Base-by-base conservation (phyloP, 805 yeast genomes). In the Kazachstania psychrophila region DNA sequence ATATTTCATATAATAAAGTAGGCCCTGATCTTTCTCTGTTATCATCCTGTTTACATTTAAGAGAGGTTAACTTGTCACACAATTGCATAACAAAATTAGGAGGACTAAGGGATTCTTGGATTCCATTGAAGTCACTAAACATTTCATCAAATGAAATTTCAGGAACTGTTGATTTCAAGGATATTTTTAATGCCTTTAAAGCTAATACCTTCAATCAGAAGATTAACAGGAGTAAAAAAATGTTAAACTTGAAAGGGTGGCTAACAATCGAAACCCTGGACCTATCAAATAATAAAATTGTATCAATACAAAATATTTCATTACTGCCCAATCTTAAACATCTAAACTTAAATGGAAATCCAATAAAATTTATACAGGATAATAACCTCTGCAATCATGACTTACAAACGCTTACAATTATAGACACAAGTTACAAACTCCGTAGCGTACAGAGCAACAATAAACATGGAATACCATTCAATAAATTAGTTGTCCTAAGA, bases 161-260 rank as follows among this genome's bases (percentile, higher is more conserved):
- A n/a, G 58, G 57, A 1, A 29, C 35, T 9, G 38, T 55, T 6
- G 53, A 55, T 35, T 52, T 55, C 34, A 45, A 44, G 17, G 44
- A 42, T 14, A 23, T 55, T 12, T 27, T 41, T 14, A 30, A 41
- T 17, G n/a, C n/a, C n/a, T n/a, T n/a, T n/a, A 24, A 33, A 20
- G 43, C 39, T 13, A 24, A 36, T n/a, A 33, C 6, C 28, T 9
- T 9, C 6, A n/a, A 25, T 6, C 28, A 25, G 37, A 17, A n/a
- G n/a, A n/a, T 7, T 20, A 20, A 20, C 6, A 6, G 10, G 10
- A 20, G 10, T 20, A 20, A 20, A 10, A 20, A 20, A 20, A 20
- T 16, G n/a, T 11, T 32, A 20, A 40, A 28, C 16, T n/a, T 15
- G 19, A 32, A 28, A 30, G 39, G 45, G 25, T 49, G 58, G 54